A percentile compares a stretch with the other conserved stretches of the same genome.
phyloP scores from a whole-genome alignment of 2,329 filamentous ascomycete species.

The Colletotrichum endophyticum region DNA sequence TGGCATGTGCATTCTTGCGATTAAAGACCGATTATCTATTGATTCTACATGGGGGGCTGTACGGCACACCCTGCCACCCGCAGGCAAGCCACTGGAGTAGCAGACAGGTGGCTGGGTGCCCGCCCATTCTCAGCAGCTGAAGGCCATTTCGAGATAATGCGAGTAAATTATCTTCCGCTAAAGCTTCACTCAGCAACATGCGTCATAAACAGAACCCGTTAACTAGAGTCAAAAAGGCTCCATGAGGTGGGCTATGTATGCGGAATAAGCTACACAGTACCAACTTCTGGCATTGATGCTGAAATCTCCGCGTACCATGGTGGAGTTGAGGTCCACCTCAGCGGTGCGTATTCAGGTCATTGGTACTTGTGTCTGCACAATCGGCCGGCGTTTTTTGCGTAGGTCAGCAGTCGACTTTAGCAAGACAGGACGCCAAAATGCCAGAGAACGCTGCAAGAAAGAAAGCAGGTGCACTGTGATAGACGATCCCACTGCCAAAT shows the following conservation, averaged over 20 bases:
- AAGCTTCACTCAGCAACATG: background rate
- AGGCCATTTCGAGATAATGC: background rate
- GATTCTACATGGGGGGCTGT: too few species aligned
- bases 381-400: background rate
- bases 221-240: background rate
- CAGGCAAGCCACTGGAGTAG: too few species aligned
- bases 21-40: too few species aligned
- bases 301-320: background rate
- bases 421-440: background rate
- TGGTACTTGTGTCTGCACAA: background rate
- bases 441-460: background rate
- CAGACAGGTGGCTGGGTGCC: too few species aligned
- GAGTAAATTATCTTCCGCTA: background rate
- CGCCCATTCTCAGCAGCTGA: too few species aligned
- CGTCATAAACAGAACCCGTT: background rate
- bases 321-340: background rate
- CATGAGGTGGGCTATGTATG: background rate
- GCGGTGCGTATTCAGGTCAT: background rate
- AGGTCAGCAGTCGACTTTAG: background rate
- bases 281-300: background rate
- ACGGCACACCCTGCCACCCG: too few species aligned
- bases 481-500: background rate
- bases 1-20: too few species aligned
- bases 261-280: background rate
- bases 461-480: background rate